Evolutionary conservation across 257 asterid species (phyloP), one percentile per base, ranked within the genome.

Genomic region (Knoxia roxburghii): DNA sequence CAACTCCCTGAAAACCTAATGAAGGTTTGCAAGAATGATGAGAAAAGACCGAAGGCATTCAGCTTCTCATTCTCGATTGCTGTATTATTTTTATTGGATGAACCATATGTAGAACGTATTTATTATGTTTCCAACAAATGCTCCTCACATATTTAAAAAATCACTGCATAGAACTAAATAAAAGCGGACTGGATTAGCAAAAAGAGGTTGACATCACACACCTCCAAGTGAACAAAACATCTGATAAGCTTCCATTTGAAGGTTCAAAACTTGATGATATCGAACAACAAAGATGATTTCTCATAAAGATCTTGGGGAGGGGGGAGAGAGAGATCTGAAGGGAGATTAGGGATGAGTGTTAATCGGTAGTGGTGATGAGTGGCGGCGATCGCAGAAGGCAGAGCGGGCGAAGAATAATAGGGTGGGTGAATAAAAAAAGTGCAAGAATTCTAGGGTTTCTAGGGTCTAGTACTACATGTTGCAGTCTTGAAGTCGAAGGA

Each of bases 31-130:
- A 3, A 15, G 51, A 57, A 59, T 54, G 51, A 29, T 52, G 51
- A 68, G 62, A 68, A 49, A 27, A 46, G 41, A 35, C 43, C 40
- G 49, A 61, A 40, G 21, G 50, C 14, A 52, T 71, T 68, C 43
- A 32, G 43, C 45, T 29, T 58, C 26, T 24, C 7, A 7, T 2
- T 17, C 21, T 58, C 9, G 64, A 29, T 30, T 58, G 41, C 45
- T 17, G 23, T 18, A 3, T 58, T 24, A 58, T 55, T 55, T 54
- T 11, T 55, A 58, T 30, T 20, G 43, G 41, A 33, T 18, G 24
- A 18, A 32, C 32, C 18, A 15, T 26, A 58, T 17, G 45, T 23
- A 53, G 33, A 1, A 30, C 10, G 26, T 57, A 18, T 32, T 15
- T 17, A 29, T 17, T 4, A 12, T 26, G 17, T 27, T 55, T 27